Base-by-base conservation (phyloP, 139 green algal genomes). In the Monoraphidium neglectum region DNA sequence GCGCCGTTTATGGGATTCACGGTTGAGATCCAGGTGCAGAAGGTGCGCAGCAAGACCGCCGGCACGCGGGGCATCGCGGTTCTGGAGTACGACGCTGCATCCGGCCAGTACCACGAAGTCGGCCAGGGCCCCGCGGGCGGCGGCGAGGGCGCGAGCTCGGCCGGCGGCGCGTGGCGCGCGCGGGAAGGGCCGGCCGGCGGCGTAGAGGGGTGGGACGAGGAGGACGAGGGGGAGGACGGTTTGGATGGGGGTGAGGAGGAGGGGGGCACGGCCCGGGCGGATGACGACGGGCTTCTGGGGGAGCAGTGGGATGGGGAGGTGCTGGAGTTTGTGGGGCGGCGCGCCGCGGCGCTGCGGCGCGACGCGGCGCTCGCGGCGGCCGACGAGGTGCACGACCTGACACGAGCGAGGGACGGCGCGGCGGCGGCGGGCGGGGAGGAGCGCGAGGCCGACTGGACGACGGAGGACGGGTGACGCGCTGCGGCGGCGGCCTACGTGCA, bases 1-100 rank as follows among this genome's bases (percentile, higher is more conserved):
- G n/a, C 8, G 43, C 43, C 43, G 43, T 51, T 51, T 3, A 16
- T 16, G 15, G 63, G 51, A n/a, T 73, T 68, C 64, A 64, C 72
- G 73, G 73, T 79, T 47, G 33, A 73, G 49, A 35, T 79, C 0
- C 38, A 51, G 47, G 35, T 79, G 33, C 61, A 79, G 35, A 79
- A 79, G 73, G 91, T 97, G 56, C 76, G 93, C 47, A 97, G 97
- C 85, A 97, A 97, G 84, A 86, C 84, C 35, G 91, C 90, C 0
- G 93, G 93, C 32, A 91, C 76, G 6, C 92, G 93, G 51, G 93
- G 93, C 13, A 80, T 92, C 23, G 63, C 32, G 30, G 30, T 61
- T 30, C 56, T 80, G 28, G 54, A 68, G 65, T 80, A 80, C 43
- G 75, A 80, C 40, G 46, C 61, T 1, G 75, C 60, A 2, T 74